Percentiles rank a stretch among this genome's conserved stretches.
Conservation (phyloP, 495 filamentous ascomycete genomes). For the Amniculicola lignicola region DNA sequence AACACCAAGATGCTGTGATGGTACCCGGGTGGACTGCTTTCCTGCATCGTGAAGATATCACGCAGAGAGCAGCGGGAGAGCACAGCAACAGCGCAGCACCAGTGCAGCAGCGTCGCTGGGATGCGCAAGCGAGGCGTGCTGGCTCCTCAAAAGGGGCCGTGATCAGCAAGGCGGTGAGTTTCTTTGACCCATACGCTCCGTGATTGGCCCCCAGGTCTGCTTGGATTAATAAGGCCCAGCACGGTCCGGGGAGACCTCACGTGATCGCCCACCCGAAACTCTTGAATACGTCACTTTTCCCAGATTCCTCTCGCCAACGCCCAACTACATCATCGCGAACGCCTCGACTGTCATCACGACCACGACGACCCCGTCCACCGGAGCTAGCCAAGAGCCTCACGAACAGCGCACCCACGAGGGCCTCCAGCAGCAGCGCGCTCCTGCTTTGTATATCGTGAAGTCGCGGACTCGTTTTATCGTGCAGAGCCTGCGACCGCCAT, state of each 20-base stretch:
- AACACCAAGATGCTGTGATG: no score
- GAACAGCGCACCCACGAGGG: neutral
- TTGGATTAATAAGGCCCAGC: neutral
- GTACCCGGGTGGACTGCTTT: no score
- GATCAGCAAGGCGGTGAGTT: conserved; percentile 1
- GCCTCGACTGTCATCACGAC: conserved; percentile 16
- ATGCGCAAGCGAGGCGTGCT: neutral
- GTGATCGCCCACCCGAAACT: no score
- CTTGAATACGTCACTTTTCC: neutral
- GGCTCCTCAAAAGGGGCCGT: neutral
- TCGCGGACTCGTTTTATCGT: neutral
- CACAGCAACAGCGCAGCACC: no score
- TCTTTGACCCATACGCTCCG: neutral
- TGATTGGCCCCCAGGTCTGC: no score
- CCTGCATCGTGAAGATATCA: no score
- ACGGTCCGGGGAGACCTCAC: no score
- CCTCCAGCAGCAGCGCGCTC: neutral
- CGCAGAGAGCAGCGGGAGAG: no score
- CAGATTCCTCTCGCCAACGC: conserved; percentile 2
- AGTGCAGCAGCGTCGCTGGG: no score
- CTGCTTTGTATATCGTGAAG: conserved; percentile 7
- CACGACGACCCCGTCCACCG: neutral
- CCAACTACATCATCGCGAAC: conserved; percentile 25
- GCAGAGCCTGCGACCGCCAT: conserved; percentile 4
- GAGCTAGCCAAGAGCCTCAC: conserved; percentile 26